Base-by-base conservation (phyloP, 1,284 basidiomycete species). In the Naganishia sp. region DNA sequence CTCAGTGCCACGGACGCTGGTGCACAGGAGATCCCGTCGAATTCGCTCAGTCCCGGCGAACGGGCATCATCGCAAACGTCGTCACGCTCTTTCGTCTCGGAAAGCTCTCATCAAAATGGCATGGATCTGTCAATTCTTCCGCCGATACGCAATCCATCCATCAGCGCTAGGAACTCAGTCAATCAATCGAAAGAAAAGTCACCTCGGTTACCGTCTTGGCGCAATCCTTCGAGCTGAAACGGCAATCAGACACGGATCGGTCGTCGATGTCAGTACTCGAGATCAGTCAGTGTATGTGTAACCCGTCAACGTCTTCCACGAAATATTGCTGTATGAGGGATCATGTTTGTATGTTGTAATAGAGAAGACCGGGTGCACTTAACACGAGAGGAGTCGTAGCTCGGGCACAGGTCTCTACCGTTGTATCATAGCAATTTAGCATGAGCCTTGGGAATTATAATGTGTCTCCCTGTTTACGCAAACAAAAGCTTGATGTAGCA, bases 51-150 rank as follows among this genome's bases (percentile, higher is more conserved):
- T 61, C 58, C 58, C 41, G 35, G 31, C 11, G 58, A 43, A 39
- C 35, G 47, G 42, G 47, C 58, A 23, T 61, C 58, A 18, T 61
- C 58, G 35, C 39, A 10, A 18, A 39, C 35, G 9, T 61, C 58
- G 10, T 50, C 58, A 6, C 58, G 21, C 17, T 50, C 58, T 35
- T 43, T n/a, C 47, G 47, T 43, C 15, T 51, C 58, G 15, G 28
- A 47, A 7, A 9, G 23, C 13, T 51, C 58, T 2, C 23, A 39
- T 6, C 47, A 35, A 13, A 21, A 60, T n/a, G 4, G n/a, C 11
- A 15, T 11, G 57, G 35, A 60, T 23, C 18, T 60, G 21, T 35
- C 57, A 17, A 60, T 60, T 17, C 46, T 60, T 41, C 55, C 55
- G 15, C 55, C 55, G 2, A 57, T 57, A 41, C 39, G 55, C 3